Percentiles rank a stretch among this genome's conserved stretches.
These are phyloP conservation scores for Aureobasidium vineae DNA, from an alignment of 2,329 filamentous ascomycete genomes.

Conservation along the genomic window DNA sequence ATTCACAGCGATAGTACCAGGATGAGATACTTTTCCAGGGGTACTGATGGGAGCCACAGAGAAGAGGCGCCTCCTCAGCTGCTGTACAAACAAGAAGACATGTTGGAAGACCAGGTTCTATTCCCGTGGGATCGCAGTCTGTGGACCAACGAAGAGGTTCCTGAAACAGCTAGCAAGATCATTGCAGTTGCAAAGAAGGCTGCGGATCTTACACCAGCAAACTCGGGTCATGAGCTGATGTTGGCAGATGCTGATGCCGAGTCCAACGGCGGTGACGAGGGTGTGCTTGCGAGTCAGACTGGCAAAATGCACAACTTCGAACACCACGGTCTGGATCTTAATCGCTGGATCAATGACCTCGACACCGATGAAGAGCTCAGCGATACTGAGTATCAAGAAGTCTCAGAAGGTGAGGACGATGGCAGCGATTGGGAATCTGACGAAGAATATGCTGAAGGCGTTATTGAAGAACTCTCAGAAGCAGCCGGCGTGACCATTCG, in stretches of 20 bases:
- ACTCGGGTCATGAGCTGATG: constrained; percentile 2
- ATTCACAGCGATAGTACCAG: constrained; percentile 31
- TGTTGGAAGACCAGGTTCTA: constrained; percentile 44
- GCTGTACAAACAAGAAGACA: constrained; percentile 44
- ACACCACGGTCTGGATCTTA: constrained; percentile 23
- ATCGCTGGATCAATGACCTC: constrained; percentile 24
- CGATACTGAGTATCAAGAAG: constrained; percentile 23
- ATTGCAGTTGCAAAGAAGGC: constrained; percentile 19
- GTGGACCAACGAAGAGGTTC: constrained; percentile 16
- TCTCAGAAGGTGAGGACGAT: constrained; percentile 21
- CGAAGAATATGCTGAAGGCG: constrained; percentile 20
- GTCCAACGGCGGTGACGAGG: constrained; percentile 9
- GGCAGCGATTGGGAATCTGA: constrained; percentile 24
- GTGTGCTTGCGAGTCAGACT: constrained; percentile 20
- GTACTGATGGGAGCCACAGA: constrained; percentile 23
- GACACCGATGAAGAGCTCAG: constrained; percentile 25
- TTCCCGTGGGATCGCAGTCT: constrained; percentile 39
- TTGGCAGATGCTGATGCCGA: constrained; percentile 16
- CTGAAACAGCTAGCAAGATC: constrained; percentile 15
- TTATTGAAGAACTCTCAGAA: constrained; percentile 25
- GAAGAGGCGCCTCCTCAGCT: constrained; percentile 32
- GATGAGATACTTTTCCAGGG: constrained; percentile 29
- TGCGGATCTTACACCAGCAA: constrained; percentile 11
- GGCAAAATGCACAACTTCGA: constrained; percentile 25
- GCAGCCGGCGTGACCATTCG: constrained; percentile 19